Percentiles rank a stretch among this genome's conserved stretches.
Conservation (phyloP, 2,329 filamentous ascomycete species). For the Phoma sp. region DNA sequence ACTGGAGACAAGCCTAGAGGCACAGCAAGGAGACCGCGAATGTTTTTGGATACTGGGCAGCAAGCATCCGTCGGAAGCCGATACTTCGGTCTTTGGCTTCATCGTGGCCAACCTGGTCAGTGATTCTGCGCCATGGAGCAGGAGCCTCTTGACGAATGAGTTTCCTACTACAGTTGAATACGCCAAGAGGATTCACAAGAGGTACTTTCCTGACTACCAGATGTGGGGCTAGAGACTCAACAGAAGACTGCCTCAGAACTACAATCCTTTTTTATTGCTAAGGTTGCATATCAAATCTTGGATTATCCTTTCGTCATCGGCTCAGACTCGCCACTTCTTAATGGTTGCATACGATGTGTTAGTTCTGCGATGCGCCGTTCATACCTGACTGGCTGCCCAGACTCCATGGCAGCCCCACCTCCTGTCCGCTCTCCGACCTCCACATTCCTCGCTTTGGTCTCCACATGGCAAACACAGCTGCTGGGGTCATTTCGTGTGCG, state of each 20-base stretch:
- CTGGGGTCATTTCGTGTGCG: slow-evolving; percentile 42
- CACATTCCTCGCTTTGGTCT: slow-evolving; percentile 33
- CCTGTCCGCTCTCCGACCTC: slow-evolving; percentile 18
- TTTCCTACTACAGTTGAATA: slow-evolving; percentile 62
- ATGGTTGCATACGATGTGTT: background rate
- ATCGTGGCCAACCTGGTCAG: slow-evolving; percentile 59
- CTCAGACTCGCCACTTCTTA: background rate
- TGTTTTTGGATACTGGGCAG: slow-evolving; percentile 66
- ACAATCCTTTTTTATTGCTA: background rate
- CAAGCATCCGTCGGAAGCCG: slow-evolving; percentile 61
- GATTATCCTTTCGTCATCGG: background rate
- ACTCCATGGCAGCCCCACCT: slow-evolving; percentile 34
- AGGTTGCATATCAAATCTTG: background rate
- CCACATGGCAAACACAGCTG: slow-evolving; percentile 42
- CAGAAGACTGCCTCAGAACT: background rate
- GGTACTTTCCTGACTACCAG: slow-evolving; percentile 65
- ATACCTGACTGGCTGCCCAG: slow-evolving; percentile 3
- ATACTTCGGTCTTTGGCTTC: slow-evolving; percentile 65
- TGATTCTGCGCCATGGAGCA: slow-evolving; percentile 58
- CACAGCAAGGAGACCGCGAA: slow-evolving; percentile 25
- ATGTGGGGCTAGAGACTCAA: slow-evolving; percentile 33
- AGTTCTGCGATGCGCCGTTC: background rate
- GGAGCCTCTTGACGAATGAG: slow-evolving; percentile 50
- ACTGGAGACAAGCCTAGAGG: slow-evolving; percentile 48
- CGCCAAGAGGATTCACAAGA: slow-evolving; percentile 60